Percentiles rank a stretch among this genome's conserved stretches.
Conservation (phyloP, 441 rosid genomes). For the Pelargonium myrrhifolium region DNA sequence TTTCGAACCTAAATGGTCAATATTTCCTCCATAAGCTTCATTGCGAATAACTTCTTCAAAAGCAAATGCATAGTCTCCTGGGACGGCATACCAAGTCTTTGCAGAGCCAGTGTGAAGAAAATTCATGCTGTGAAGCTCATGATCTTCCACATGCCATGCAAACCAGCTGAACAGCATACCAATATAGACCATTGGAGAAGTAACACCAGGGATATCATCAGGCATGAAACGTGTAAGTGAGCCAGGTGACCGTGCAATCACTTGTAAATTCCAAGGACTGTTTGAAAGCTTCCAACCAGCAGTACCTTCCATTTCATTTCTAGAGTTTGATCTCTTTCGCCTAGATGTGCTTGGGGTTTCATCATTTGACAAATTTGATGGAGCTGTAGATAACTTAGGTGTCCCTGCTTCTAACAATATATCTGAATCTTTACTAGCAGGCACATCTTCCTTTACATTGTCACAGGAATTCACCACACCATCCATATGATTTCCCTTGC, state of each 20-base stretch:
- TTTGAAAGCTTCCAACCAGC: constrained; percentile 99
- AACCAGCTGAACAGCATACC: constrained; percentile 99
- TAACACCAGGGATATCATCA: constrained; percentile 98
- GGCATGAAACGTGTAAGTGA: constrained; percentile 99
- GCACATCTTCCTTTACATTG: constrained; percentile 26
- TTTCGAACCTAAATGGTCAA: constrained; percentile 71
- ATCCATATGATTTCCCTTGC: constrained; percentile 26
- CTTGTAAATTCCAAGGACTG: constrained; percentile 97
- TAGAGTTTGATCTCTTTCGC: constrained; percentile 32
- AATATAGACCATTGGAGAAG: constrained; percentile 94
- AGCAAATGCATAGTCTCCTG: constrained; percentile 74
- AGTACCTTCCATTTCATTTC: constrained; percentile 71
- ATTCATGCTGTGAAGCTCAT: constrained; percentile 98
- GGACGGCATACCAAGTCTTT: constrained; percentile 97
- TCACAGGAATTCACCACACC: constrained; percentile 16
- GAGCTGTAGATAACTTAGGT: constrained; percentile 24
- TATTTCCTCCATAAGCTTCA: constrained; percentile 68
- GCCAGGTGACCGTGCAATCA: constrained; percentile 89
- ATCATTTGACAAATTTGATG: constrained; percentile 28
- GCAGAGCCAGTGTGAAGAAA: constrained; percentile 92
- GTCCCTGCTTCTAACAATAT: constrained; percentile 21
- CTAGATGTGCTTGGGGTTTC: constrained; percentile 36
- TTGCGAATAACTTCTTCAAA: constrained; percentile 89
- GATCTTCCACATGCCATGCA: constrained; percentile 99
- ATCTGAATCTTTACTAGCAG: constrained; percentile 22